A percentile compares a stretch with the other conserved stretches of the same genome.
Conservation (phyloP, 176 grass and related monocot genomes). For the Avena eriantha region DNA sequence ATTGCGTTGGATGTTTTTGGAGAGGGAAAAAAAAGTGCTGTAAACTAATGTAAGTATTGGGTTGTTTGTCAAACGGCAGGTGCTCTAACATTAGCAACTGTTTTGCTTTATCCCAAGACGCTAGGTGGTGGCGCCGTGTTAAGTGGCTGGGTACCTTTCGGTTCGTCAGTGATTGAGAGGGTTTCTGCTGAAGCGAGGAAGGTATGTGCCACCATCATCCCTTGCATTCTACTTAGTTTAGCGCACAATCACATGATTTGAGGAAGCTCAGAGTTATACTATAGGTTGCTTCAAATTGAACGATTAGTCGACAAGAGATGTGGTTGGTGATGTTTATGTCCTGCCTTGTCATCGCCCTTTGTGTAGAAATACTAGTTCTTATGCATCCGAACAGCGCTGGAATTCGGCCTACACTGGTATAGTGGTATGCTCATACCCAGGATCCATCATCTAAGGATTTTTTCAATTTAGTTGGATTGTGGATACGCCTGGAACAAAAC, state of each 20-base stretch:
- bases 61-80: slow-evolving; percentile 39
- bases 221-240: slow-evolving; percentile 16
- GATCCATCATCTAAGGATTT: not conserved
- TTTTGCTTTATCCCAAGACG: slow-evolving; percentile 84
- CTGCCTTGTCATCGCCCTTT: not conserved
- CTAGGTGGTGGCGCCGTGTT: slow-evolving; percentile 83
- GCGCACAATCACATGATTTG: not conserved
- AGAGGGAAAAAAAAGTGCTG: not conserved
- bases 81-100: slow-evolving; percentile 86
- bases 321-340: slow-evolving; percentile 8
- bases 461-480: not conserved
- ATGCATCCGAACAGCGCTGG: not conserved
- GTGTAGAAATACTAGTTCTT: not conserved
- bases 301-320: not conserved
- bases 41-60: not conserved
- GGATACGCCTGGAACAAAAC: not conserved
- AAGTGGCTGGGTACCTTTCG: slow-evolving; percentile 91
- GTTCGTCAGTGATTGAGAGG: slow-evolving; percentile 67
- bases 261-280: not conserved
- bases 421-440: not conserved
- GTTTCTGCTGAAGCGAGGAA: slow-evolving; percentile 82
- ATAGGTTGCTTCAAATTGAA: not conserved
- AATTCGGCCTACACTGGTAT: not conserved
- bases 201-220: slow-evolving; percentile 33
- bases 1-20: not conserved